phyloP scores from a whole-genome alignment of 2,329 filamentous ascomycete species.

The Helotiales sp. region DNA sequence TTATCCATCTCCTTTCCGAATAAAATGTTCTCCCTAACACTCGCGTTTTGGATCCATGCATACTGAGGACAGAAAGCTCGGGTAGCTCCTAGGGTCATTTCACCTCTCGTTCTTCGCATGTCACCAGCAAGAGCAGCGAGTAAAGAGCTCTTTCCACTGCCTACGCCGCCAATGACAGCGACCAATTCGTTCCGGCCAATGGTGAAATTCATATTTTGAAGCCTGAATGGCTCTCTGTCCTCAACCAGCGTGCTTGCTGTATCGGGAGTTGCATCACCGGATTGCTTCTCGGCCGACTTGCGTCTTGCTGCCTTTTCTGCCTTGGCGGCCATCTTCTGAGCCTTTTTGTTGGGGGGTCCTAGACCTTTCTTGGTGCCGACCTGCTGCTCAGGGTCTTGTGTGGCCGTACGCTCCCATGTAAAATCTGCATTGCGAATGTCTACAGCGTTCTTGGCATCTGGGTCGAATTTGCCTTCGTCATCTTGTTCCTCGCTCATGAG shows the following conservation, averaged over 20 bases:
- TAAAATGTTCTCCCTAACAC: constrained; percentile 82
- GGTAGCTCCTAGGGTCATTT: constrained; percentile 73
- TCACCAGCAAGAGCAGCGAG: constrained; percentile 89
- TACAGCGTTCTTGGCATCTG: constrained; percentile 66
- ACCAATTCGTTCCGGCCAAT: constrained; percentile 75
- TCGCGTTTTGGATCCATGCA: constrained; percentile 95
- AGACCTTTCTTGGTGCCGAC: constrained; percentile 38
- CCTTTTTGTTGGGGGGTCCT: constrained; percentile 38
- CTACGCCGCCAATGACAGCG: constrained; percentile 86
- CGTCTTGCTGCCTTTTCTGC: constrained; percentile 41
- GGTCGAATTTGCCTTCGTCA: constrained; percentile 61
- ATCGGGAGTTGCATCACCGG: constrained; percentile 48
- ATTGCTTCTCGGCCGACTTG: constrained; percentile 35
- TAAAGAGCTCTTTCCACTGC: constrained; percentile 86
- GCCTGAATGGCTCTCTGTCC: constrained; percentile 64
- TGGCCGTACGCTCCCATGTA: constrained; percentile 77
- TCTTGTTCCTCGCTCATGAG: constrained; percentile 80
- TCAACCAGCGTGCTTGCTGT: constrained; percentile 57
- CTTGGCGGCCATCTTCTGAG: constrained; percentile 44
- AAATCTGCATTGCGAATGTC: constrained; percentile 74
- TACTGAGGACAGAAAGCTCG: constrained; percentile 94
- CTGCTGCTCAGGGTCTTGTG: constrained; percentile 49
- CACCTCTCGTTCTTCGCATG: constrained; percentile 80
- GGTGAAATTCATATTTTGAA: constrained; percentile 66
- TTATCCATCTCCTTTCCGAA: constrained; percentile 80